A percentile compares a stretch with the other conserved stretches of the same genome.
phyloP scores from a whole-genome alignment of 2,329 filamentous ascomycete genomes.

The Pestalotiopsis sp. region DNA sequence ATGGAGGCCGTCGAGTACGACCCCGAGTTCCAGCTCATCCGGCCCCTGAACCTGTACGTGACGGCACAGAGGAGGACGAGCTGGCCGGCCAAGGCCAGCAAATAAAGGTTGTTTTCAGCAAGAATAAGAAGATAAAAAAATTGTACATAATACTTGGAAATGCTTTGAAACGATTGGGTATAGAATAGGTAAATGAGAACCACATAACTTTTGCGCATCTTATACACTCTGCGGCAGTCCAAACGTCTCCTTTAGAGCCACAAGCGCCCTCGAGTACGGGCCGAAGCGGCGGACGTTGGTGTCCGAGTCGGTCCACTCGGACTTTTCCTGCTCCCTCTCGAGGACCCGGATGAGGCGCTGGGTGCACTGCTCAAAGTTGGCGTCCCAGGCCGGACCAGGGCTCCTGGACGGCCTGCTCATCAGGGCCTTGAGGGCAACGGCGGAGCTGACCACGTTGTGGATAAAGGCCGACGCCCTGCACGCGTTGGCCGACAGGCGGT shows the following conservation, averaged over 20 bases:
- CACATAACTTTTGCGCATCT: neutral
- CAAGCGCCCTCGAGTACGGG: conserved; percentile 3
- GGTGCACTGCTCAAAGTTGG: conserved; percentile 6
- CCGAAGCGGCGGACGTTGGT: conserved; percentile 9
- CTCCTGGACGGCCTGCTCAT: neutral
- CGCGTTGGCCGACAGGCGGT: conserved; percentile 4
- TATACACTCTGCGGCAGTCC: neutral
- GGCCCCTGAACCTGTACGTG: conserved; percentile 57
- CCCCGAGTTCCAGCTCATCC: conserved; percentile 59
- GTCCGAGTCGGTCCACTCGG: conserved; percentile 9
- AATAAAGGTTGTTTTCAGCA: neutral
- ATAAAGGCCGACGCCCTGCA: conserved; percentile 6
- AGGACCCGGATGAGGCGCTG: conserved; percentile 1
- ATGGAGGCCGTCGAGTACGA: conserved; percentile 58
- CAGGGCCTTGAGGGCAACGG: conserved; percentile 4
- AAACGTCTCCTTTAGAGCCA: conserved; percentile 4
- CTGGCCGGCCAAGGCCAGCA: conserved; percentile 39
- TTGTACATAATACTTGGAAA: neutral
- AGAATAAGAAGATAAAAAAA: neutral
- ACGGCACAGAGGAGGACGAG: conserved; percentile 48
- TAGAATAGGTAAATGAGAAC: neutral
- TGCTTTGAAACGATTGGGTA: neutral
- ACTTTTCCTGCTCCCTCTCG: conserved; percentile 8
- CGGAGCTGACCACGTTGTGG: conserved; percentile 10
- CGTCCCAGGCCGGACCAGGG: neutral